Conservation (phyloP, 2,329 filamentous ascomycete genomes). For the Xylariaceae sp. region DNA sequence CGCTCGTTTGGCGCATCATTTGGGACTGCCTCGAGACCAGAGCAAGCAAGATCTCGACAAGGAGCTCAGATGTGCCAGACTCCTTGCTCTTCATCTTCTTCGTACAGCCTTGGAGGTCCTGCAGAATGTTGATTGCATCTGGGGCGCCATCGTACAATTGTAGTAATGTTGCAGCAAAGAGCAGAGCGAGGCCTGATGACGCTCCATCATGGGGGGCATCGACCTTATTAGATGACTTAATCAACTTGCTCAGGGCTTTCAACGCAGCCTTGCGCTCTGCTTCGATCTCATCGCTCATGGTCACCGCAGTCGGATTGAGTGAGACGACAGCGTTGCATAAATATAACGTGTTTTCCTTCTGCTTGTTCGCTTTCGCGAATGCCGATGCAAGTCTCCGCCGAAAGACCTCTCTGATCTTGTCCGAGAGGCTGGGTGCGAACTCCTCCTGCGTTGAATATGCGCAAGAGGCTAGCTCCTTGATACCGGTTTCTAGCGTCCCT, state of each 20-base stretch:
- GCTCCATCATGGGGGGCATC: constrained; percentile 35
- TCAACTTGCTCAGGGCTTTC: constrained; percentile 44
- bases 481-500: constrained; percentile 33
- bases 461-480: constrained; percentile 47
- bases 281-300: constrained; percentile 48
- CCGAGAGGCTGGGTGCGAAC: constrained; percentile 38
- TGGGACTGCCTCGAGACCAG: constrained; percentile 81
- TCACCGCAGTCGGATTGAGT: constrained; percentile 43
- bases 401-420: constrained; percentile 46
- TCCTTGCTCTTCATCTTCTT: constrained; percentile 55
- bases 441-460: constrained; percentile 44
- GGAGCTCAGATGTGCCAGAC: constrained; percentile 55
- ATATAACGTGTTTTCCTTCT: constrained; percentile 42
- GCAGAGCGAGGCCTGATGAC: constrained; percentile 60
- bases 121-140: constrained; percentile 74
- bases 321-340: constrained; percentile 48
- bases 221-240: constrained; percentile 32
- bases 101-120: constrained; percentile 73
- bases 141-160: constrained; percentile 86
- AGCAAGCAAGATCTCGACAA: constrained; percentile 85
- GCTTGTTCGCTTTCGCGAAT: constrained; percentile 49
- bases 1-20: constrained; percentile 76
- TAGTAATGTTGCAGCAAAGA: constrained; percentile 77
- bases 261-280: constrained; percentile 45
- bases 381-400: constrained; percentile 50